Base-by-base conservation (phyloP, 2,329 filamentous ascomycete species). In the Aspergillus sergii region DNA sequence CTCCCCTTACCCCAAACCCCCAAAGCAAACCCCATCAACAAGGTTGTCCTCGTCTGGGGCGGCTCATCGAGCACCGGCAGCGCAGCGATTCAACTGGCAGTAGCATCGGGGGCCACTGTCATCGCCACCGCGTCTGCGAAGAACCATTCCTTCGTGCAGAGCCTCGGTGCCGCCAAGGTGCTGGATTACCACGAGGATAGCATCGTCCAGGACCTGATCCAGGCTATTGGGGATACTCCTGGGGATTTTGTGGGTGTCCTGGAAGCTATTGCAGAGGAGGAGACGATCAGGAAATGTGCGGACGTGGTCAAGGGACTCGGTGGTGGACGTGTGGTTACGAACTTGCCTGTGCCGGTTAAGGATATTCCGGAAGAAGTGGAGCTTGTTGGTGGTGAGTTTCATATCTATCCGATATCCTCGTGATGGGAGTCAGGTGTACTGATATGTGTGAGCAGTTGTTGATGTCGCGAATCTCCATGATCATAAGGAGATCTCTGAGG, bases 61-160 rank as follows among this genome's bases (percentile, higher is more conserved):
- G 81, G 78, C 2, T 76, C 78, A 6, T 79, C 78, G 0, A 79
- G 77, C 0, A 78, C 81, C 16, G 81, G 82, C 0, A 74, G 75
- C n/a, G 76, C 75, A 23, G 76, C 76, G 1, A 75, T 82, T 10
- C 81, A 83, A 63, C 72, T 81, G 57, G 75, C 81, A 16, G 70
- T 71, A 2, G 77, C 76, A 21, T 74, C 79, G 19, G 80, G 79
- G 3, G 76, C 78, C 45, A 72, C 68, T 11, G 78, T 80, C 14
- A 72, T 81, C 56, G 67, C 78, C 1, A 79, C 79, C 6, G 78
- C 78, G 4, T 76, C 76, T 7, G 64, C 61, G 26, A 73, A 74
- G 58, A 76, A 82, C 62, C 75, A 79, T 61, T 70, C 71, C 5
- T 75, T 75, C 55, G 64, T 81, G 23, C 71, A 69, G 23, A 60